phyloP scores from a whole-genome alignment of 2,329 filamentous ascomycete species.

The Cladosporium sp. region DNA sequence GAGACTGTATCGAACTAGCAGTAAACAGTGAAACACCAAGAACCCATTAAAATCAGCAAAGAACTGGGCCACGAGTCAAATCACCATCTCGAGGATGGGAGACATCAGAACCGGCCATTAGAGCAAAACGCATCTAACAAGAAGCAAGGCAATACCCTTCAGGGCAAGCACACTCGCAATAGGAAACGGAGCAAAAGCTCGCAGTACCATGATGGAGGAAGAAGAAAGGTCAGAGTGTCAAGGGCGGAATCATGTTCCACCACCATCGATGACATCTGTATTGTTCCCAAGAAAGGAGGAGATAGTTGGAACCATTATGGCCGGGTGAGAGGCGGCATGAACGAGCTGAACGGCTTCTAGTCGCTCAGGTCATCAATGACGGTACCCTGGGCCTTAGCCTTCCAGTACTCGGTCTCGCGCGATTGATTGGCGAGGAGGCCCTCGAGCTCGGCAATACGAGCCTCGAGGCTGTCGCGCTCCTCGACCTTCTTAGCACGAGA shows the following conservation, averaged over 20 bases:
- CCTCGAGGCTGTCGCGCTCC: constrained; percentile 72
- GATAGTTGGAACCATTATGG: not conserved
- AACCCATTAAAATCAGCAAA: constrained; percentile 14
- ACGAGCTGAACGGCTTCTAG: constrained; percentile 4
- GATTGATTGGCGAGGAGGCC: constrained; percentile 35
- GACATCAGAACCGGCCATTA: constrained; percentile 41
- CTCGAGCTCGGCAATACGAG: constrained; percentile 59
- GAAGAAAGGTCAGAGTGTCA: constrained; percentile 10
- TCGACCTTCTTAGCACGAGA: constrained; percentile 84
- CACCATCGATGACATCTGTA: constrained; percentile 17
- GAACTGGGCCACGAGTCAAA: constrained; percentile 20
- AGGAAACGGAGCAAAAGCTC: constrained; percentile 14
- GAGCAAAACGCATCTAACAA: constrained; percentile 19
- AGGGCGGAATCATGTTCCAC: constrained; percentile 4
- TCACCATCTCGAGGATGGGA: constrained; percentile 11
- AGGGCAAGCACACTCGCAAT: constrained; percentile 14
- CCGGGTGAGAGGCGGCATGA: not conserved
- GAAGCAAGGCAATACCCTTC: constrained; percentile 2
- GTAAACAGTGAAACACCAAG: not conserved
- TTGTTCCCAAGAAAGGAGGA: constrained; percentile 10
- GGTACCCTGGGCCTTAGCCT: constrained; percentile 19
- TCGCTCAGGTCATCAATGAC: constrained; percentile 14
- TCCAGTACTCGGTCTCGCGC: constrained; percentile 22
- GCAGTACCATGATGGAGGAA: constrained; percentile 8
- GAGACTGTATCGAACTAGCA: constrained; percentile 4